A percentile compares a stretch with the other conserved stretches of the same genome.
Conservation (phyloP, 768 basidiomycete species). For the Lactifluus pinguis region DNA sequence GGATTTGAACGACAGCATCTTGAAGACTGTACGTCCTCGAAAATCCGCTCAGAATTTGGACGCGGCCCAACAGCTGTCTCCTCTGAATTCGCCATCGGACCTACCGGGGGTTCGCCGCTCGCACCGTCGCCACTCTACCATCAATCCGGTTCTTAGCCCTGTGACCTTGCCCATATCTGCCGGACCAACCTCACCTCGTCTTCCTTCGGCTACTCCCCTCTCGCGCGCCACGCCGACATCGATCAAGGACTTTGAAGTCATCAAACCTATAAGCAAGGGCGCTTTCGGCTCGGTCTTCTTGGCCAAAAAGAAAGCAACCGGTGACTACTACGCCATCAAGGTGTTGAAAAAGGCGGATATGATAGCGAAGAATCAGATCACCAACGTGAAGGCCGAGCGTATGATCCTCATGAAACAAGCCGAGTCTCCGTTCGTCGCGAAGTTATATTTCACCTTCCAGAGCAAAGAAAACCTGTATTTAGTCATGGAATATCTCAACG, state of each 20-base stretch:
- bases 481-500: constrained; percentile 99
- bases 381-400: constrained; percentile 98
- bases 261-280: constrained; percentile 98
- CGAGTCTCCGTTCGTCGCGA: constrained; percentile 95
- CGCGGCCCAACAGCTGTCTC: constrained; percentile 60
- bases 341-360: constrained; percentile 99
- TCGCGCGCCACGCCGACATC: constrained; percentile 79
- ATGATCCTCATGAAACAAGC: constrained; percentile 99
- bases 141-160: constrained; percentile 42
- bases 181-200: constrained; percentile 75
- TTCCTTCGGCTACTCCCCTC: constrained; percentile 67
- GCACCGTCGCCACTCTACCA: constrained; percentile 58
- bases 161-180: constrained; percentile 46
- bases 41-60: constrained; percentile 60
- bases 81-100: constrained; percentile 53
- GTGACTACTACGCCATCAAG: constrained; percentile 99
- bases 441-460: constrained; percentile 98
- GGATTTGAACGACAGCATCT: constrained; percentile 48
- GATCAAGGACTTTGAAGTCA: constrained; percentile 98
- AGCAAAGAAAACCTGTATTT: constrained; percentile 98
- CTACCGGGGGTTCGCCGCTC: constrained; percentile 40
- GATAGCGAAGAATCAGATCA: constrained; percentile 99
- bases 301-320: constrained; percentile 95
- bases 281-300: constrained; percentile 98
- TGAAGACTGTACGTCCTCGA: constrained; percentile 46